These are phyloP conservation scores for Cutaneotrichosporon sp. DNA, from an alignment of 1,284 basidiomycete genomes.

Conservation along the genomic window DNA sequence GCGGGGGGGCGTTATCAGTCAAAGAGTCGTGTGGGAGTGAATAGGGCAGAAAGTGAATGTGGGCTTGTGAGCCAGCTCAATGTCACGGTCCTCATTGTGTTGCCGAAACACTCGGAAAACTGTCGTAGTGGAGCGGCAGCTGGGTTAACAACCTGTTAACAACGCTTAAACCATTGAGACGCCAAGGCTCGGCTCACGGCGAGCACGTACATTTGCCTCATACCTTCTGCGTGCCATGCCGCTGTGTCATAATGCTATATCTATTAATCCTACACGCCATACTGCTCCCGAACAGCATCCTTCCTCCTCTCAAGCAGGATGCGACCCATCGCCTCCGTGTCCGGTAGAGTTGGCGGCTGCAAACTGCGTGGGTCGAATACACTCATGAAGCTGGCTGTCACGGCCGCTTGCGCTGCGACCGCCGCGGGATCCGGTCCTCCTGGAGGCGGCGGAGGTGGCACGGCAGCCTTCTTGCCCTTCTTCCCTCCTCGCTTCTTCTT, in stretches of 20 bases:
- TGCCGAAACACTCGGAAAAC: no score
- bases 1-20: no score
- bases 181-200: no score
- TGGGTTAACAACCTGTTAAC: no score
- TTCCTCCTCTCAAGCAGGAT: slow-evolving; percentile 74
- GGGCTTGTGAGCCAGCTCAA: no score
- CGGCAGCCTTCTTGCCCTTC: slow-evolving; percentile 53
- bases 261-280: slow-evolving; percentile 45
- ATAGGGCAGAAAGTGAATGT: neutral
- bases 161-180: no score
- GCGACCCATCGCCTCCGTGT: slow-evolving; percentile 69
- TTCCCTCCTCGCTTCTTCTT: slow-evolving; percentile 50
- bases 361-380: slow-evolving; percentile 70
- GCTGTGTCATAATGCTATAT: neutral
- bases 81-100: no score
- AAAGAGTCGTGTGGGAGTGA: no score
- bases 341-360: slow-evolving; percentile 68
- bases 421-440: slow-evolving; percentile 14
- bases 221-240: neutral
- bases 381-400: slow-evolving; percentile 56
- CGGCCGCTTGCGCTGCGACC: slow-evolving; percentile 18
- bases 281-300: slow-evolving; percentile 75
- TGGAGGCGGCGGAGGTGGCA: slow-evolving; percentile 19
- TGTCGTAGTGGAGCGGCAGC: no score
- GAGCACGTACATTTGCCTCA: no score